Percentiles rank a stretch among this genome's conserved stretches.
These are phyloP conservation scores for Leccinum subrobustum DNA, from an alignment of 1,284 basidiomycete genomes.

Conservation along the genomic window DNA sequence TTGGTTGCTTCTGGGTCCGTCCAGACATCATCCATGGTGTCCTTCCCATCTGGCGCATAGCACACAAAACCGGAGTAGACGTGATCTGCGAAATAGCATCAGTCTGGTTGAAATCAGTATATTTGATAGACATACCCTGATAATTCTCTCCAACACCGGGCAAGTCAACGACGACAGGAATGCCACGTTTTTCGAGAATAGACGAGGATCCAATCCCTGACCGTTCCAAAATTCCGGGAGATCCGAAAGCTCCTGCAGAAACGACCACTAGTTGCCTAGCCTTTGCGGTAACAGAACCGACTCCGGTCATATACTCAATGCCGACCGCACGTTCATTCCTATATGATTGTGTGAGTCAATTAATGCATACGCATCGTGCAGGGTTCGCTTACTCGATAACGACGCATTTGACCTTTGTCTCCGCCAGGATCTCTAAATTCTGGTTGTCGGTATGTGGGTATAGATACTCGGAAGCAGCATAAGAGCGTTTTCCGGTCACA, in stretches of 20 bases:
- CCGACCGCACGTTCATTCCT: slow-evolving; percentile 53
- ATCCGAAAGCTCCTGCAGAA: slow-evolving; percentile 23
- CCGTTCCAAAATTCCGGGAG: slow-evolving; percentile 23
- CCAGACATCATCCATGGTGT: slow-evolving; percentile 11
- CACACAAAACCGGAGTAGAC: background rate
- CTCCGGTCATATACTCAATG: slow-evolving; percentile 49
- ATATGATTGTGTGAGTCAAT: background rate
- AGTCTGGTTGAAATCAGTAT: too few relatives aligned
- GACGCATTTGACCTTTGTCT: background rate
- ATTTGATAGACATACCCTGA: background rate
- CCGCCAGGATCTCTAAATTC: slow-evolving; percentile 25
- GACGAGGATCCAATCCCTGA: slow-evolving; percentile 43
- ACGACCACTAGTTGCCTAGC: slow-evolving; percentile 25
- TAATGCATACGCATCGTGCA: background rate
- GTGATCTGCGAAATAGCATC: slow-evolving; percentile 3
- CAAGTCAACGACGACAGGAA: slow-evolving; percentile 44
- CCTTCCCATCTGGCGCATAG: slow-evolving; percentile 4
- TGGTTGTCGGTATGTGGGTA: slow-evolving; percentile 47
- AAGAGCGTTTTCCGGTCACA: slow-evolving; percentile 53
- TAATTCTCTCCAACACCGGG: slow-evolving; percentile 58
- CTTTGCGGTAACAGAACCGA: background rate
- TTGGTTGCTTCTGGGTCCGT: background rate
- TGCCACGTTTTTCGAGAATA: slow-evolving; percentile 40
- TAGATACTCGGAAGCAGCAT: slow-evolving; percentile 54
- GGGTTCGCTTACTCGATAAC: background rate